These are phyloP conservation scores for Coleophoma eucalyptorum DNA, from an alignment of 2,329 filamentous ascomycete species.

Conservation along the genomic window DNA sequence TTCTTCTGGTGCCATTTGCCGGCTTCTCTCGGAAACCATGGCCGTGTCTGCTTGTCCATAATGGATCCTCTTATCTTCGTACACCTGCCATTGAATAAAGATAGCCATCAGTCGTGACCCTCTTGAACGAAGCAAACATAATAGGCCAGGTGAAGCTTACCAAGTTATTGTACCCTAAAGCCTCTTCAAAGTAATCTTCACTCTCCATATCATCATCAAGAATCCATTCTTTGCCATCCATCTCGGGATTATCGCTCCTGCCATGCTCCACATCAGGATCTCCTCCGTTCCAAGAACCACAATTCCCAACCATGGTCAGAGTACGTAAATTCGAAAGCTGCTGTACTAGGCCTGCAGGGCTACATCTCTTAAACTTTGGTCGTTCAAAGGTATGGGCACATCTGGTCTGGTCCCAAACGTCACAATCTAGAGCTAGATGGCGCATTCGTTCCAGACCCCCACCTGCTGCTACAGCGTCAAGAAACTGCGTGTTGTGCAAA, in stretches of 20 bases:
- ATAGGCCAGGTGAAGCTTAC: too few relatives aligned
- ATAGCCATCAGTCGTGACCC: too few relatives aligned
- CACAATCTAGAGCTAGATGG: background rate
- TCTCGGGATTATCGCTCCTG: background rate
- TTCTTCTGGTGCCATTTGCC: too few relatives aligned
- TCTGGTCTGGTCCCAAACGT: background rate
- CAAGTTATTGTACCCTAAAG: too few relatives aligned
- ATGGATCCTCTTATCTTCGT: too few relatives aligned
- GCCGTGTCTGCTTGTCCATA: too few relatives aligned
- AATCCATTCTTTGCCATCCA: background rate
- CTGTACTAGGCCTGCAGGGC: background rate
- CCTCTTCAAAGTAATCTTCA: too few relatives aligned
- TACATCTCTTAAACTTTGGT: background rate
- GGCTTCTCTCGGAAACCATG: too few relatives aligned
- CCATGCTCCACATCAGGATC: background rate
- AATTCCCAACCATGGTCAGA: background rate
- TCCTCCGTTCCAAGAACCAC: background rate
- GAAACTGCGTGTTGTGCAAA: background rate
- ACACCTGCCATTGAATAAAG: too few relatives aligned
- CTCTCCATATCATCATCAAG: too few relatives aligned
- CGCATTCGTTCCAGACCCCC: background rate
- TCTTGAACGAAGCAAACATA: too few relatives aligned
- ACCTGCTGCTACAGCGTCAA: background rate
- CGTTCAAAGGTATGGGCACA: background rate
- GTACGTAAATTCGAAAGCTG: background rate